phyloP scores from a whole-genome alignment of 2,329 filamentous ascomycete species.

The Botryotinia globosa region DNA sequence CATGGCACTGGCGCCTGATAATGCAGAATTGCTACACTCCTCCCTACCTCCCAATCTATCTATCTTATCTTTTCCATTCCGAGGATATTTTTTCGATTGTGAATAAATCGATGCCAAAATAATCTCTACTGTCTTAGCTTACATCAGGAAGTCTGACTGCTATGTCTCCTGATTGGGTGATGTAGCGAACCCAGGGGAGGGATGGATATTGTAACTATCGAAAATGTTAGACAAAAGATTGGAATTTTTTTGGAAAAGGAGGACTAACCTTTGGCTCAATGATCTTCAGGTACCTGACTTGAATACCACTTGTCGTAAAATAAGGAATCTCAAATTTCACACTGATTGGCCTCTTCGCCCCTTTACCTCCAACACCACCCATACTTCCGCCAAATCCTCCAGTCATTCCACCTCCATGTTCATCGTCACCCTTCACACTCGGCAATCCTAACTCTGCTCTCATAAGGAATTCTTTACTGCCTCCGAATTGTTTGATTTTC shows the following conservation, averaged over 20 bases:
- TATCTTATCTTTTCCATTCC: constrained; percentile 9
- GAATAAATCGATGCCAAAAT: background rate
- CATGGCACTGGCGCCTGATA: constrained; percentile 9
- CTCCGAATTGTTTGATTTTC: constrained; percentile 99
- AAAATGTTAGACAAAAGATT: constrained; percentile 14
- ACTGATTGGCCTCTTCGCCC: constrained; percentile 88
- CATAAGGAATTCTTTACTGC: constrained; percentile 98
- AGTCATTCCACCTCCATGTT: constrained; percentile 95
- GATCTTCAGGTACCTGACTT: constrained; percentile 97
- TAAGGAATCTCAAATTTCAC: constrained; percentile 99
- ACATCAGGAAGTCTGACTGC: constrained; percentile 86
- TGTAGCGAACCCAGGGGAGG: constrained; percentile 96
- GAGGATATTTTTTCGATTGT: background rate
- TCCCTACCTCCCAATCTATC: constrained; percentile 15
- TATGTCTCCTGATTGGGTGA: constrained; percentile 96
- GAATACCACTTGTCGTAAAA: constrained; percentile 98
- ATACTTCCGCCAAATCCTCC: constrained; percentile 95
- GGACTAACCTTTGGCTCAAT: constrained; percentile 91
- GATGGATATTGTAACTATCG: constrained; percentile 92
- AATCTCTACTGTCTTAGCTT: background rate
- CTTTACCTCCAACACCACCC: constrained; percentile 86
- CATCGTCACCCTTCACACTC: constrained; percentile 91
- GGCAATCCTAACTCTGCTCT: constrained; percentile 91
- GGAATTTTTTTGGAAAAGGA: background rate
- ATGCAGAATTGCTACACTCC: constrained; percentile 15